Evolutionary conservation across 805 yeast genomes (phyloP).

Genomic region (Sugiyamaella floridensis): DNA sequence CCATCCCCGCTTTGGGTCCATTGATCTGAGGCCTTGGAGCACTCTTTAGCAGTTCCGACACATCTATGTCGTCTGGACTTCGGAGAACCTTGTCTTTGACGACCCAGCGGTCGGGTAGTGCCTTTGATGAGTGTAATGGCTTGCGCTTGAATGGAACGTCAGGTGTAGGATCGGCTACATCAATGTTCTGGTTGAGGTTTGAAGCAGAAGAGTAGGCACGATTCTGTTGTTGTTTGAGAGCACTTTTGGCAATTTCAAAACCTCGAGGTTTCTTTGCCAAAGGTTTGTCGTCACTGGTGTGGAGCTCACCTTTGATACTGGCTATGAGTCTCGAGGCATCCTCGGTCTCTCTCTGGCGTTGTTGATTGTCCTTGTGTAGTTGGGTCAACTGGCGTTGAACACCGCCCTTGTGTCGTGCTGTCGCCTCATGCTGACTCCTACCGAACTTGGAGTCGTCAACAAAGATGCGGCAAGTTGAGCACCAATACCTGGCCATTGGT

Average conservation of each 20-base stretch:
- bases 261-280: neutral
- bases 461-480: constrained; percentile 35
- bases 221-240: constrained; percentile 5
- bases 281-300: neutral
- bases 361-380: constrained; percentile 26
- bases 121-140: constrained; percentile 2
- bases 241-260: constrained; percentile 4
- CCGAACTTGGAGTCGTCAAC: constrained; percentile 33
- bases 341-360: constrained; percentile 13
- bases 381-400: constrained; percentile 22
- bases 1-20: neutral
- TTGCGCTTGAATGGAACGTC: constrained; percentile 1
- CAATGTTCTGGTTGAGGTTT: constrained; percentile 9
- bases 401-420: constrained; percentile 28
- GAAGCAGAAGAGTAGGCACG: constrained; percentile 2
- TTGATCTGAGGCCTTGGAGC: neutral
- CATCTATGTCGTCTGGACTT: neutral
- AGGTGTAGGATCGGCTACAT: constrained; percentile 4
- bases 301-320: constrained; percentile 11
- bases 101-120: constrained; percentile 2
- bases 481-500: constrained; percentile 33
- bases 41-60: neutral
- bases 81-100: constrained; percentile 1
- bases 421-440: constrained; percentile 31
- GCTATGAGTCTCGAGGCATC: constrained; percentile 18